Conservation (phyloP, 2,329 filamentous ascomycete genomes). For the Aspergillus caelatus region DNA sequence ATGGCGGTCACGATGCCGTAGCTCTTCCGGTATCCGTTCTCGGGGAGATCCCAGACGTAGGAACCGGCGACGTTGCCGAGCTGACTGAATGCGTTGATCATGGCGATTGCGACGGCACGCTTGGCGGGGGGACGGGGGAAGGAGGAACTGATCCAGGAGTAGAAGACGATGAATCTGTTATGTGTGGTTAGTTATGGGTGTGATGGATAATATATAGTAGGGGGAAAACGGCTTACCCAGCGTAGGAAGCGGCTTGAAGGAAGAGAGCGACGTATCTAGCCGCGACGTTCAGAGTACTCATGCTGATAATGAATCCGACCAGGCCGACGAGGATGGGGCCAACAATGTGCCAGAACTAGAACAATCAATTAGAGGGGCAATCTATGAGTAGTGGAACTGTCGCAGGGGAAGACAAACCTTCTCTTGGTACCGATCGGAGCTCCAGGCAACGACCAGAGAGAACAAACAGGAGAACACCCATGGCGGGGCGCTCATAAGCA, state of each 20-base stretch:
- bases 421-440: conserved; percentile 63
- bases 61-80: conserved; percentile 66
- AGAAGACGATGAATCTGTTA: conserved; percentile 56
- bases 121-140: conserved; percentile 76
- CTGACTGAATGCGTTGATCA: conserved; percentile 60
- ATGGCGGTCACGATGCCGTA: conserved; percentile 66
- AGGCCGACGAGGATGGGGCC: conserved; percentile 53
- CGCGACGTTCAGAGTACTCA: conserved; percentile 61
- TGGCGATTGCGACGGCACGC: conserved; percentile 70
- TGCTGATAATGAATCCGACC: conserved; percentile 68
- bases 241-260: conserved; percentile 69
- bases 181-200: background rate
- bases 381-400: background rate
- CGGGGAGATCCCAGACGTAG: conserved; percentile 64
- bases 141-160: conserved; percentile 76
- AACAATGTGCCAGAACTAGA: background rate
- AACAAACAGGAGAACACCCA: conserved; percentile 58
- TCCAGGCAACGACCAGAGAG: conserved; percentile 68
- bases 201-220: background rate
- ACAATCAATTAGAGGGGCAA: background rate
- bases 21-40: conserved; percentile 64
- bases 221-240: conserved; percentile 50
- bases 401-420: background rate
- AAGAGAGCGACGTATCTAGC: conserved; percentile 73
- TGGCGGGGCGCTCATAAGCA: conserved; percentile 67